Percentiles rank a stretch among this genome's conserved stretches.
These are phyloP conservation scores for Pythium pectinolyticum DNA, from an alignment of 352 stramenopile genomes.

Conservation along the genomic window DNA sequence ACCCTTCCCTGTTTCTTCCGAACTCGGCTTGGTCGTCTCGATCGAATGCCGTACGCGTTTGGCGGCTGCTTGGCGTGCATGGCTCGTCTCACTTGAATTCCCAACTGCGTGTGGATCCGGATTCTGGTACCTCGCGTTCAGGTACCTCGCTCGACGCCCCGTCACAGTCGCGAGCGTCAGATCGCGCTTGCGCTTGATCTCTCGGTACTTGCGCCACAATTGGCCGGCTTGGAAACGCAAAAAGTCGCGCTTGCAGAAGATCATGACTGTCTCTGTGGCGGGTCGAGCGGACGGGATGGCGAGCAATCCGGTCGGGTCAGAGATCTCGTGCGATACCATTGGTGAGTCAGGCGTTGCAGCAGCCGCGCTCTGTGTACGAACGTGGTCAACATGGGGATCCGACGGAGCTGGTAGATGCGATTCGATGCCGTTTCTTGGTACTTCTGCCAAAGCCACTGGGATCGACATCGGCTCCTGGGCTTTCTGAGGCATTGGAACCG, in stretches of 20 bases:
- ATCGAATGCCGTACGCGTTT: neutral
- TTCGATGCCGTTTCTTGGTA: too few species aligned
- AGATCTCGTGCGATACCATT: neutral
- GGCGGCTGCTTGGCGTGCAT: neutral
- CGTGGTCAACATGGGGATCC: too few species aligned
- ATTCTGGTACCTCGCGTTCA: constrained; percentile 24
- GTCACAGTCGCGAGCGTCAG: constrained; percentile 20
- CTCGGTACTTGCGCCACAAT: constrained; percentile 75
- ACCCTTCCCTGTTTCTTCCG: neutral
- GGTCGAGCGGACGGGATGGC: constrained; percentile 4
- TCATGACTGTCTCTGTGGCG: constrained; percentile 62
- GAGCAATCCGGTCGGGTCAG: neutral
- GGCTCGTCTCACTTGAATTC: neutral
- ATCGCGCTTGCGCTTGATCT: constrained; percentile 43
- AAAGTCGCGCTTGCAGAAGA: constrained; percentile 84
- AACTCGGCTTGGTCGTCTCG: neutral
- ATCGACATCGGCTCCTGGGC: too few species aligned
- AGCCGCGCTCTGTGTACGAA: too few species aligned
- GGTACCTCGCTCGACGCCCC: constrained; percentile 23
- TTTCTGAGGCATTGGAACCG: too few species aligned
- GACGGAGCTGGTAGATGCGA: too few species aligned
- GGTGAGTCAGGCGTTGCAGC: neutral
- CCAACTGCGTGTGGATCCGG: neutral
- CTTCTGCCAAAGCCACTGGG: too few species aligned
- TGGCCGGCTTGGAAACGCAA: constrained; percentile 69